phyloP scores from a whole-genome alignment of 768 basidiomycete genomes.

The Suillus subluteus region DNA sequence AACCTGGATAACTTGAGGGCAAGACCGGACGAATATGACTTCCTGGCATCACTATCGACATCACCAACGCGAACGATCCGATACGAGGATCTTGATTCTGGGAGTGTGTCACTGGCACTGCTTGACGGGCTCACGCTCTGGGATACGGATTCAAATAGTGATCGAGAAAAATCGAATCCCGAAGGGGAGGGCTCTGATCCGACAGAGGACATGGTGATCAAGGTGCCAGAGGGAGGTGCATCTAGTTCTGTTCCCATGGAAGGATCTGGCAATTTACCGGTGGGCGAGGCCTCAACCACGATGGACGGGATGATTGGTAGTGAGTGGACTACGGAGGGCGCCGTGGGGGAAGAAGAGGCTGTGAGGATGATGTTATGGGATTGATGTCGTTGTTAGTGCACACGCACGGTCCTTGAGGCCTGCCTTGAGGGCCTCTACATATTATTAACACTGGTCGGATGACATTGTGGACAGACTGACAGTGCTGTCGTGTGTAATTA shows the following conservation, averaged over 20 bases:
- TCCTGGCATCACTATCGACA: constrained; percentile 45
- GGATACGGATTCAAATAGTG: constrained; percentile 25
- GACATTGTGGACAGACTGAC: not conserved
- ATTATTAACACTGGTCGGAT: not conserved
- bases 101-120: constrained; percentile 48
- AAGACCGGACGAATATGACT: constrained; percentile 54
- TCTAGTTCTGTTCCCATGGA: not conserved
- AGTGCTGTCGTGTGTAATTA: not conserved
- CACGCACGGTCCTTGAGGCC: constrained; percentile 2
- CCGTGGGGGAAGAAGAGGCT: constrained; percentile 24
- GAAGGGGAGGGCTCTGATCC: constrained; percentile 7
- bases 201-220: not conserved
- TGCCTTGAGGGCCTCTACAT: not conserved
- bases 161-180: constrained; percentile 2
- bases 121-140: constrained; percentile 56
- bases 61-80: constrained; percentile 44
- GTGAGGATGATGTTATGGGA: constrained; percentile 27
- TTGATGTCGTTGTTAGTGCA: not conserved
- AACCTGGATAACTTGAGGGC: constrained; percentile 19
- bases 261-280: not conserved
- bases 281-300: not conserved
- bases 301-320: constrained; percentile 8
- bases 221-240: not conserved
- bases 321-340: not conserved
- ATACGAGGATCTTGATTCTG: constrained; percentile 53